Percentiles rank a stretch among this genome's conserved stretches.
Conservation (phyloP, 2,329 filamentous ascomycete species). For the Exserohilum turcica region DNA sequence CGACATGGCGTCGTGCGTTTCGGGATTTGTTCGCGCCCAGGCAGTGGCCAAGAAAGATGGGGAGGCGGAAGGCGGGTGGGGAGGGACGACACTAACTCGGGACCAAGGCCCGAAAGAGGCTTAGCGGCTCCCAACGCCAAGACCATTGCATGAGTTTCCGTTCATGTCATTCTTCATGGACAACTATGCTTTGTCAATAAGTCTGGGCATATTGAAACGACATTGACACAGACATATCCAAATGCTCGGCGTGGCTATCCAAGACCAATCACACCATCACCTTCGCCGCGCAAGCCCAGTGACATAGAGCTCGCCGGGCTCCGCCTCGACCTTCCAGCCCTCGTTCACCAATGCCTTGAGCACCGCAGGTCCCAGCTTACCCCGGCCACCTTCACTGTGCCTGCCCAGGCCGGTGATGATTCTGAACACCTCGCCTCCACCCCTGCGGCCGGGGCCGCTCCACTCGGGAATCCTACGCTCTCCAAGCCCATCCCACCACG, state of each 20-base stretch:
- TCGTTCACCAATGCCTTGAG: conserved; percentile 73
- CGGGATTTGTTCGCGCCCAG: conserved; percentile 2
- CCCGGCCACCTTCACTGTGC: conserved; percentile 78
- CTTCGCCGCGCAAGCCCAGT: conserved; percentile 58
- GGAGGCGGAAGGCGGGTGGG: not conserved
- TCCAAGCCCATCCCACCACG: conserved; percentile 78
- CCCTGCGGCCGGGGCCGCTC: conserved; percentile 49
- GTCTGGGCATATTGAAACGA: not conserved
- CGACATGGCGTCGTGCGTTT: conserved; percentile 10
- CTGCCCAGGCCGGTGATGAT: conserved; percentile 82
- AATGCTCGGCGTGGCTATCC: not conserved
- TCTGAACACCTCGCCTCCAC: conserved; percentile 62
- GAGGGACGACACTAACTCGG: conserved; percentile 11
- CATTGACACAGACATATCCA: conserved; percentile 1
- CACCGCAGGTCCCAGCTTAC: conserved; percentile 79
- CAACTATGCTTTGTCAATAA: not conserved
- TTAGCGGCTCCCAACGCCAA: not conserved
- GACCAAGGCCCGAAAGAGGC: not conserved
- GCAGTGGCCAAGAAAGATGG: not conserved
- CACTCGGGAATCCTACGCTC: conserved; percentile 61
- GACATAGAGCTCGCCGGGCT: conserved; percentile 72
- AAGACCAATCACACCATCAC: conserved; percentile 8
- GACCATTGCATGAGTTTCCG: not conserved
- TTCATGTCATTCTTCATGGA: not conserved
- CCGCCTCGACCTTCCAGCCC: conserved; percentile 80